phyloP scores from a whole-genome alignment of 495 filamentous ascomycete species.

The Talaromyces adpressus region DNA sequence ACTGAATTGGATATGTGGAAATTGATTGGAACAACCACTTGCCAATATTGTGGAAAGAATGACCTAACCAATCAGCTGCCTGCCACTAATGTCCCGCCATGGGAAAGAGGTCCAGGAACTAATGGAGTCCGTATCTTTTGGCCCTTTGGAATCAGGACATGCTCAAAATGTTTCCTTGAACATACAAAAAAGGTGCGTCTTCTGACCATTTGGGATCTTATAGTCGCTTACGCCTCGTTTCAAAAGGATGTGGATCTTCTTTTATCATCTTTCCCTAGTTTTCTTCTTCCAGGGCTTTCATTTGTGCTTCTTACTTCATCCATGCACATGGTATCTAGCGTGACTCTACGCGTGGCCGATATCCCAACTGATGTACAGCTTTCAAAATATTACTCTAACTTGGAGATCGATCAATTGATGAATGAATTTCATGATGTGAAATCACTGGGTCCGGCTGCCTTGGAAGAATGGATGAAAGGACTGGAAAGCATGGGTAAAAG shows the following conservation, averaged over 20 bases:
- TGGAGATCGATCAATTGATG: slow-evolving; percentile 48
- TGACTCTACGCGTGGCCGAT: slow-evolving; percentile 37
- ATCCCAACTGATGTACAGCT: slow-evolving; percentile 41
- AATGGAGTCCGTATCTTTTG: slow-evolving; percentile 51
- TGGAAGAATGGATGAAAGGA: slow-evolving; percentile 71
- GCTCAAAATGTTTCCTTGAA: slow-evolving; percentile 52
- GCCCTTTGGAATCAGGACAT: slow-evolving; percentile 57
- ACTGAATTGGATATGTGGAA: slow-evolving; percentile 43
- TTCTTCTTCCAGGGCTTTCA: slow-evolving; percentile 53
- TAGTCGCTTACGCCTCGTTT: slow-evolving; percentile 6
- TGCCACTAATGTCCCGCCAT: slow-evolving; percentile 24
- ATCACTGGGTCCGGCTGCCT: slow-evolving; percentile 50
- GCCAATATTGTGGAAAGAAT: slow-evolving; percentile 36
- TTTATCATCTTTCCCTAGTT: slow-evolving; percentile 49
- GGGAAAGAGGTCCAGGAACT: slow-evolving; percentile 44
- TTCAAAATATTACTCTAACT: slow-evolving; percentile 54
- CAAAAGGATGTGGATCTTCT: slow-evolving; percentile 59
- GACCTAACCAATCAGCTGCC: slow-evolving; percentile 4
- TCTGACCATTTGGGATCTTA: neutral
- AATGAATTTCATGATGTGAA: slow-evolving; percentile 50
- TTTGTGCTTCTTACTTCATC: slow-evolving; percentile 55
- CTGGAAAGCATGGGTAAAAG: slow-evolving; percentile 53
- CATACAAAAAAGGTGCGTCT: slow-evolving; percentile 51
- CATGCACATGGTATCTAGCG: slow-evolving; percentile 47
- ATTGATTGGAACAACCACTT: slow-evolving; percentile 31